A percentile compares a stretch with the other conserved stretches of the same genome.
These are phyloP conservation scores for Backusella psychrophila DNA, from an alignment of 192 early-diverging fungal species.

Conservation along the genomic window DNA sequence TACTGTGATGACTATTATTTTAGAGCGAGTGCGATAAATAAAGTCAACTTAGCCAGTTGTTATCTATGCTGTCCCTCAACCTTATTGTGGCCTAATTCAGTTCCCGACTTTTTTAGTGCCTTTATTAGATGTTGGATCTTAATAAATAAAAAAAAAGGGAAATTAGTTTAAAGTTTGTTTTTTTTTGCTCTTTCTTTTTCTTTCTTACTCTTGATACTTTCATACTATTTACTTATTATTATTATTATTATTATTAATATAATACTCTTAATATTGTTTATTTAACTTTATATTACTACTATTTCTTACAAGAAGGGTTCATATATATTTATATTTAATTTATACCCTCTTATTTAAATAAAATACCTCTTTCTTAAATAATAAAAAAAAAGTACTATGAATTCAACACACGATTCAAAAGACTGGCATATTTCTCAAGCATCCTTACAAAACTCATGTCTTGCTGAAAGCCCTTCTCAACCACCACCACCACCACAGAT, in stretches of 20 bases:
- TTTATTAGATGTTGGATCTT: constrained; percentile 16
- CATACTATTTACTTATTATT: neutral
- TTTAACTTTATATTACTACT: neutral
- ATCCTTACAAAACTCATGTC: constrained; percentile 7
- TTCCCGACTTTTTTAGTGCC: constrained; percentile 9
- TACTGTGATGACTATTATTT: neutral
- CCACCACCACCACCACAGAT: constrained; percentile 1
- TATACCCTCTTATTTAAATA: constrained; percentile 2
- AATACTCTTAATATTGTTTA: neutral
- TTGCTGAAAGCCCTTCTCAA: constrained; percentile 19
- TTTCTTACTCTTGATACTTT: neutral
- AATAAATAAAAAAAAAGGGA: constrained; percentile 12
- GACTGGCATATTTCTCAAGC: constrained; percentile 10
- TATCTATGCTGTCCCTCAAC: constrained; percentile 20
- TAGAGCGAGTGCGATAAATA: neutral
- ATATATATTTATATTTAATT: constrained; percentile 11
- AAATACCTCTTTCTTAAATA: neutral
- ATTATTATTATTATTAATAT: constrained; percentile 7
- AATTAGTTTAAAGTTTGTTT: constrained; percentile 12
- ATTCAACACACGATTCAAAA: constrained; percentile 24
- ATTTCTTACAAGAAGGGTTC: neutral
- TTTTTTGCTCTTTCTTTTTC: constrained; percentile 11
- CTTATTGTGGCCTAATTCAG: constrained; percentile 13
- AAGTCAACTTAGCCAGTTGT: neutral
- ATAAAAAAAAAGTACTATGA: constrained; percentile 12